phyloP scores from a whole-genome alignment of 2,329 filamentous ascomycete species.

The Scedosporium aurantiacum region DNA sequence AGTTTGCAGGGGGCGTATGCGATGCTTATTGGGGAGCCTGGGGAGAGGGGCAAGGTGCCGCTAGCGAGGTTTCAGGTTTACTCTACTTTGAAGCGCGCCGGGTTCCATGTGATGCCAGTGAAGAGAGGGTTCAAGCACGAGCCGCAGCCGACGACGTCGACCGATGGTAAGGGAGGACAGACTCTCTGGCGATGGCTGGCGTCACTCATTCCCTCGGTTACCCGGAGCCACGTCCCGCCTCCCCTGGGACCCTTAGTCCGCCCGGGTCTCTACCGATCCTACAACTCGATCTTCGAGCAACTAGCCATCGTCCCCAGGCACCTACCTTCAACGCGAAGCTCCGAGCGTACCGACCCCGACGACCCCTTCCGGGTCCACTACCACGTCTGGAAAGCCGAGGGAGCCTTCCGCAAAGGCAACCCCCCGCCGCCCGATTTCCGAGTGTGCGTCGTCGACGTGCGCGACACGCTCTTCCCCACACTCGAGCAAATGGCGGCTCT shows the following conservation, averaged over 20 bases:
- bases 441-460: conserved; percentile 70
- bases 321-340: conserved; percentile 30
- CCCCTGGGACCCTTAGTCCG: conserved; percentile 47
- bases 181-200: conserved; percentile 43
- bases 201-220: conserved; percentile 28
- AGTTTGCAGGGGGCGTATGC: conserved; percentile 87
- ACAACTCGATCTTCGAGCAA: conserved; percentile 62
- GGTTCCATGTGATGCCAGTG: conserved; percentile 71
- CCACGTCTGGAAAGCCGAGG: conserved; percentile 64
- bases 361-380: conserved; percentile 64
- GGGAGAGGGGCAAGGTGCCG: conserved; percentile 45
- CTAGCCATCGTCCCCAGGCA: conserved; percentile 65
- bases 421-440: conserved; percentile 74
- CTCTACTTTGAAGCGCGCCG: conserved; percentile 67
- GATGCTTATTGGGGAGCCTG: conserved; percentile 63
- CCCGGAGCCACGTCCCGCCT: conserved; percentile 14
- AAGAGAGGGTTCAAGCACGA: conserved; percentile 18
- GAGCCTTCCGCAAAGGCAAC: conserved; percentile 64
- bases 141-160: conserved; percentile 7
- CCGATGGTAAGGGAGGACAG: conserved; percentile 15
- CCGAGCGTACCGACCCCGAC: conserved; percentile 11
- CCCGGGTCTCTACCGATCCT: conserved; percentile 55
- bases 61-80: conserved; percentile 85
- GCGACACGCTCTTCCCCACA: conserved; percentile 59
- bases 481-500: conserved; percentile 60